Base-by-base conservation (phyloP, 768 basidiomycete species). In the Russula abietina region DNA sequence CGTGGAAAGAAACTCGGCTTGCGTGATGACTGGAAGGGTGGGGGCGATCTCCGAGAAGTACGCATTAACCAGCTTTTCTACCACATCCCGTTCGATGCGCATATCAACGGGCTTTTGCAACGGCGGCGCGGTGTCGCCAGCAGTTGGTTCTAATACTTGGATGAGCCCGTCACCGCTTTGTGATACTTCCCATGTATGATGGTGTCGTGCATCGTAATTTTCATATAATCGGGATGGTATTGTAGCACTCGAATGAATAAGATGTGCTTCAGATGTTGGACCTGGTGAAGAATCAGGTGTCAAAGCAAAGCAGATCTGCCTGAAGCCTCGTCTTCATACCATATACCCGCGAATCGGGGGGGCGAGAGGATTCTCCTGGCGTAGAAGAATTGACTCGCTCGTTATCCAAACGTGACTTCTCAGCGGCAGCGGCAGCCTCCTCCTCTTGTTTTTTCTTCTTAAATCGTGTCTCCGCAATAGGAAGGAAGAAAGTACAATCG, bases 381-480 rank as follows among this genome's bases (percentile, higher is more conserved):
- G 85, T 78, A 11, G 71, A 70, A 28, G 79, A 77, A 60, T 70
- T 73, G 59, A 72, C 74, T 30, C 70, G 63, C 54, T 71, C 71
- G 53, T 71, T 75, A 43, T 79, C 79, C 67, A 73, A 72, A 53
- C 75, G 72, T 2, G 67, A 64, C 22, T 64, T 63, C 41, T 67
- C 72, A 17, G 69, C 73, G 0, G 58, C 59, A 10, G 77, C 75
- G 2, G 59, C 59, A 6, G 77, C 75, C 56, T 89, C 89, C 69
- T 91, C 87, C 69, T 93, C 89, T 49, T 86, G 61, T 68, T 89
- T 88, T 77, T 93, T 93, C 79, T 97, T 97, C 78, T 98, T 98
- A 82, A 98, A 99, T 22, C 97, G 87, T 0, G 97, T 99, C 74
- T 98, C 97, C 11, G 96, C 93, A 69, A 99, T 99, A 45, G 97